Base-by-base conservation (phyloP, 2,329 filamentous ascomycete genomes). In the Colletotrichum limetticola region DNA sequence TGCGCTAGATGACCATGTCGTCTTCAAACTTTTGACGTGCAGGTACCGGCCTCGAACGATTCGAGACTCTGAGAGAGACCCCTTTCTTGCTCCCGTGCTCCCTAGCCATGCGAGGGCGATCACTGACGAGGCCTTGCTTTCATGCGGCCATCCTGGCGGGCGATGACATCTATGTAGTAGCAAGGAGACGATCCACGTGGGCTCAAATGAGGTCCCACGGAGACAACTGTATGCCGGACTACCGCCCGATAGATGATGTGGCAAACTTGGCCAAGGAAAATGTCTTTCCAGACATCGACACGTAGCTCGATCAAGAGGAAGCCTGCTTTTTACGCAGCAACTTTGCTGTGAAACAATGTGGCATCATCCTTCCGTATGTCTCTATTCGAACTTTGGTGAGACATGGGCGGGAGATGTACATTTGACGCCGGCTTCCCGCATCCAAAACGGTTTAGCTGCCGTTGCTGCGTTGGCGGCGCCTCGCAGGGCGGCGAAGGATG, bases 391-490 rank as follows among this genome's bases (percentile, higher is more conserved):
- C 70, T 60, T 57, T 52, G 28, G 49, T 61, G 56, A 66, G 60
- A 73, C 71, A 66, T 16, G 42, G 56, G 55, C 70, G 66, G 70
- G 55, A 70, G 60, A 61, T 59, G 66, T 52, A 61, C 60, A 61
- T 66, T 61, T 71, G 71, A 71, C 71, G 61, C 49, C 37, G 57
- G 56, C 28, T 66, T 53, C 32, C 24, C 66, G 61, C 60, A 66
- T 61, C 61, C 22, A 32, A 35, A 56, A 22, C 26, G 49, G 66
- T 49, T 35, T 71, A 66, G 55, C n/a, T 65, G 56, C 66, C 66
- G 56, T 70, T 71, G 71, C 56, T 73, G 66, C 32, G 71, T 57
- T 73, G 71, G 66, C 71, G 42, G 63, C 63, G 71, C 66, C 70
- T 72, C 19, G 60, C 70, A 65, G 66, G 66, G 59, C 66, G 24